Evolutionary conservation across 2,329 filamentous ascomycete genomes (phyloP).

Genomic region (Curvularia sp.): DNA sequence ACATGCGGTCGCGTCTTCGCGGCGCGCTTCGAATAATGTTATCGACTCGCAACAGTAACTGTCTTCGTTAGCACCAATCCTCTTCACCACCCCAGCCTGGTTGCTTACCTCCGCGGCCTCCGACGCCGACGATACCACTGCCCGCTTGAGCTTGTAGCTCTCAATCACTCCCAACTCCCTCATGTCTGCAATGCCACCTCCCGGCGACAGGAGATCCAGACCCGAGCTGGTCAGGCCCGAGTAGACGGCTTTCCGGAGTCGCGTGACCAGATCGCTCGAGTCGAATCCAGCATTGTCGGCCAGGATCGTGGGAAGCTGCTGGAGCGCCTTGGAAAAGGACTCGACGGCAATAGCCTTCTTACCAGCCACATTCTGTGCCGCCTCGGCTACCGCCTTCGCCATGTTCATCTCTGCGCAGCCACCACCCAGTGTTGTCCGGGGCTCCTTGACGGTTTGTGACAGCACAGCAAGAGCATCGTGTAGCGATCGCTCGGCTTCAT

Average conservation of each 20-base stretch:
- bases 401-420: constrained; percentile 99
- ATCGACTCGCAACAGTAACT: constrained; percentile 92
- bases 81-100: not conserved
- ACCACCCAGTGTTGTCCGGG: constrained; percentile 90
- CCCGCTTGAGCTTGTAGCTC: constrained; percentile 97
- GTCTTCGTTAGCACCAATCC: constrained; percentile 37
- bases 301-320: constrained; percentile 93
- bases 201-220: constrained; percentile 84
- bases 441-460: constrained; percentile 94
- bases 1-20: constrained; percentile 79
- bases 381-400: constrained; percentile 95
- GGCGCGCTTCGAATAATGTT: constrained; percentile 97
- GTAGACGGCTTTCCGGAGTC: constrained; percentile 92
- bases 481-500: constrained; percentile 93
- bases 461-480: constrained; percentile 96
- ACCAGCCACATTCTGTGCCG: constrained; percentile 90
- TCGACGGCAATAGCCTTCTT: constrained; percentile 96
- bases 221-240: constrained; percentile 92
- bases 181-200: constrained; percentile 95
- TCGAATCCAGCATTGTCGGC: constrained; percentile 98
- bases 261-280: constrained; percentile 89
- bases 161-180: constrained; percentile 93
- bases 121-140: constrained; percentile 94
- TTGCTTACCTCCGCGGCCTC: constrained; percentile 89
- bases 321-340: constrained; percentile 84